phyloP scores from a whole-genome alignment of 2,329 filamentous ascomycete genomes.

The Lachnellula willkommii region DNA sequence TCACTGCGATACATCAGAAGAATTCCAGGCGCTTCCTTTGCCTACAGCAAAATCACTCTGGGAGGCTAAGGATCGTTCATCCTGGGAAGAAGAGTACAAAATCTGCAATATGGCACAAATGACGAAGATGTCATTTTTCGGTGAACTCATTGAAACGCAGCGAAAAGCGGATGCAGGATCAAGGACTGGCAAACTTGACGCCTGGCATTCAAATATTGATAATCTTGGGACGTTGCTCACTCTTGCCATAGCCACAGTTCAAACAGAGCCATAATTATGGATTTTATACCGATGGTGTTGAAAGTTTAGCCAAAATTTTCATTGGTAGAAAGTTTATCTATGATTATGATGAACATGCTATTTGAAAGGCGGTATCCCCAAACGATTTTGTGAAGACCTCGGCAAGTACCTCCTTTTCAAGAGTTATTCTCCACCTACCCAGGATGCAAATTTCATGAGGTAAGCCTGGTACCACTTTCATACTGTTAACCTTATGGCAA shows the following conservation, averaged over 20 bases:
- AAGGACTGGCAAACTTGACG: neutral
- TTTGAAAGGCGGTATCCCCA: no score
- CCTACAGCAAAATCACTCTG: conserved; percentile 4
- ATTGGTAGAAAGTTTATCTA: no score
- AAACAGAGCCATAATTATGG: neutral
- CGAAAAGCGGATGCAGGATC: neutral
- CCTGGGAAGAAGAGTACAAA: conserved; percentile 8
- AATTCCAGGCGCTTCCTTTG: conserved; percentile 3
- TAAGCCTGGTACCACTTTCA: no score
- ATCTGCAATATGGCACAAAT: neutral
- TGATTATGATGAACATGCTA: no score
- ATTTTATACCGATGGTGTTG: no score
- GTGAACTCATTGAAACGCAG: conserved; percentile 6
- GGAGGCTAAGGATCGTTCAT: conserved; percentile 2
- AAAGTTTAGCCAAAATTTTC: no score
- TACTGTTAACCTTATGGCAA: no score
- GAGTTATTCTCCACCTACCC: no score
- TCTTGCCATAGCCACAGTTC: neutral
- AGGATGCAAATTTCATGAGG: no score
- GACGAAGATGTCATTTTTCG: neutral
- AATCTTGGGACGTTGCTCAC: neutral
- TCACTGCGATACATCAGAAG: neutral
- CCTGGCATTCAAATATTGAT: conserved; percentile 8
- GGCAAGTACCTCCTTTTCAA: no score
- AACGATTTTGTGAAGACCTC: no score